Conservation (phyloP, 192 early-diverging fungal species). For the Coemansia sp. region DNA sequence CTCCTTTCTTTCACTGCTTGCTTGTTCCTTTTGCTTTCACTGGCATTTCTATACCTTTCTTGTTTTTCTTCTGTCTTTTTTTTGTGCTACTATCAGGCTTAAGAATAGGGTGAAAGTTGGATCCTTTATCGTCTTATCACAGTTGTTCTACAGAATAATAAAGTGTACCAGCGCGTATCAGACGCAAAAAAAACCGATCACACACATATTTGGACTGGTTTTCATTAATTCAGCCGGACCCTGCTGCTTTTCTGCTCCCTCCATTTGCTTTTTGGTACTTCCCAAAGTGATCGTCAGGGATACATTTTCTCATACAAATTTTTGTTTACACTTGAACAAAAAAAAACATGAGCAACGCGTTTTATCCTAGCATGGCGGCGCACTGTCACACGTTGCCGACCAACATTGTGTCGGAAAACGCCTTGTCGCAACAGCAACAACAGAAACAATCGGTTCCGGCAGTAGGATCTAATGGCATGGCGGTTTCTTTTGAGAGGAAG, state of each 20-base stretch:
- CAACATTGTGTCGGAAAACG: constrained; percentile 15
- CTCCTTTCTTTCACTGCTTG: neutral
- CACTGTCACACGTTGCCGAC: constrained; percentile 32
- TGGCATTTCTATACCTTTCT: constrained; percentile 1
- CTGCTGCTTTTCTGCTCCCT: neutral
- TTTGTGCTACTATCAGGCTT: neutral
- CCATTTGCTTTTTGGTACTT: neutral
- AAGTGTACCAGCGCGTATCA: neutral
- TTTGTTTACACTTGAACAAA: neutral
- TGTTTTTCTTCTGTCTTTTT: constrained; percentile 3
- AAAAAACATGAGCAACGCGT: neutral
- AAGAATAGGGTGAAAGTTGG: neutral
- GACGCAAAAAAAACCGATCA: constrained; percentile 6
- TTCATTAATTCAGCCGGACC: neutral
- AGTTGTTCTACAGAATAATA: neutral
- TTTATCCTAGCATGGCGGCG: constrained; percentile 47
- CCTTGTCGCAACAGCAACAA: constrained; percentile 2
- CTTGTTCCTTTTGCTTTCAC: neutral
- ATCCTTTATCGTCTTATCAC: neutral
- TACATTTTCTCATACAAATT: constrained; percentile 1
- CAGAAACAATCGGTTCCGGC: constrained; percentile 1
- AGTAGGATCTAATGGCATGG: neutral
- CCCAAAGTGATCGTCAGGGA: constrained; percentile 1
- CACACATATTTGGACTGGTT: constrained; percentile 2
- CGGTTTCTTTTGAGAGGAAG: constrained; percentile 19